Percentiles rank a stretch among this genome's conserved stretches.
phyloP scores from a whole-genome alignment of 179 eudicot genomes.

The Camellia oleifera region DNA sequence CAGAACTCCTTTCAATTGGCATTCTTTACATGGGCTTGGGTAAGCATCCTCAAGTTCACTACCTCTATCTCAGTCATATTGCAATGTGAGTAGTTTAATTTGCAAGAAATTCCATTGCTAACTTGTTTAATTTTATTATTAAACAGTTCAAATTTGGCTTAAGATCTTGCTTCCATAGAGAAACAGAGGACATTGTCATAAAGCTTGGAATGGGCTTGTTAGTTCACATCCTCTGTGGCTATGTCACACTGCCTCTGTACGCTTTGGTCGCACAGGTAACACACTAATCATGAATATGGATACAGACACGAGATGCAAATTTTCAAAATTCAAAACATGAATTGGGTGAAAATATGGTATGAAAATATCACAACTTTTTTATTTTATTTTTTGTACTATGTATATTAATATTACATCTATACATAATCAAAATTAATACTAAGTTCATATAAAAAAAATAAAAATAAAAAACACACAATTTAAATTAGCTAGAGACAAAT shows the following conservation, averaged over 20 bases:
- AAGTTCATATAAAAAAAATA: no score
- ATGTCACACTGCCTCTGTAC: conserved; percentile 42
- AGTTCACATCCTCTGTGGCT: conserved; percentile 42
- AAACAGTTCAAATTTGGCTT: conserved; percentile 41
- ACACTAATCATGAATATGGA: no score
- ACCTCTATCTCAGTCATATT: neutral
- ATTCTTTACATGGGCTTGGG: conserved; percentile 50
- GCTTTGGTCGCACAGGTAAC: conserved; percentile 45
- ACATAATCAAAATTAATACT: no score
- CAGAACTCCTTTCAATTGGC: conserved; percentile 58
- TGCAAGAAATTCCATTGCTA: neutral
- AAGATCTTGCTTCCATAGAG: conserved; percentile 40
- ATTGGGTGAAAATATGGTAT: no score
- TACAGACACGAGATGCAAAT: no score
- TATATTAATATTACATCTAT: no score
- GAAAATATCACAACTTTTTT: no score
- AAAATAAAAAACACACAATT: no score
- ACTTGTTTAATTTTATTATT: neutral
- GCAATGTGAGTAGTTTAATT: neutral
- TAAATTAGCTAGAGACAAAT: no score
- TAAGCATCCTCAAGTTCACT: conserved; percentile 19
- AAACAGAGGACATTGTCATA: conserved; percentile 34
- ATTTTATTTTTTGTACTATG: no score
- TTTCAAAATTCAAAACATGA: no score
- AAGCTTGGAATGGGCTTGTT: conserved; percentile 28